Evolutionary conservation across 257 asterid genomes (phyloP), one percentile per base, ranked within the genome.

Genomic region (Lycium ferocissimum): DNA sequence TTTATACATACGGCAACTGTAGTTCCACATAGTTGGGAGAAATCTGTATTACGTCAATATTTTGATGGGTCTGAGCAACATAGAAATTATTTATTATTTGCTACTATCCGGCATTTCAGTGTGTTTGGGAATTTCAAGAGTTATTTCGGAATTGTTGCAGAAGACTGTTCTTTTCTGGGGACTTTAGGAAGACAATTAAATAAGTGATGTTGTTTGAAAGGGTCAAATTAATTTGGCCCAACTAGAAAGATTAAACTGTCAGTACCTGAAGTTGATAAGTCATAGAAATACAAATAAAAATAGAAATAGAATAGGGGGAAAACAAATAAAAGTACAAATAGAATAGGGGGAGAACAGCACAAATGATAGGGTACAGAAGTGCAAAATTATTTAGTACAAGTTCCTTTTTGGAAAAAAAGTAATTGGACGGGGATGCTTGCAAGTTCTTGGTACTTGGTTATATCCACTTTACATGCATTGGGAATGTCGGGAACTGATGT

Each of bases 401-500:
- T 51, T 76, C 1, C 35, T 51, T 71, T 40, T 40, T 26, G 33
- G 33, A 26, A 26, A 26, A 26, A 26, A 26, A 26, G 20, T 49
- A 22, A 49, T 13, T 53, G 7, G 26, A 65, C 14, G 20, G 82
- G 82, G 7, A 53, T 78, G 66, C 49, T 43, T 78, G 15, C 15
- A 26, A 53, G 53, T 53, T 51, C 26, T 1, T 53, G 65, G 26
- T 53, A 78, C 82, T 78, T 54, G 66, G 82, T 54, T 54, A 33
- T 47, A 78, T 56, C n/a, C 9, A 8, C 47, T 78, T 2, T 53
- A 33, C 49, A 78, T 78, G 17, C 65, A 51, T 33, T 53, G 33
- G 49, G n/a, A 76, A 51, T 75, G 82, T 76, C 6, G 14, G 81
- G 20, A 49, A 75, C 20, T 49, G 81, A 76, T 75, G 43, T 75